Conservation (phyloP, 1,284 basidiomycete species). For the Rhodofomes roseus region DNA sequence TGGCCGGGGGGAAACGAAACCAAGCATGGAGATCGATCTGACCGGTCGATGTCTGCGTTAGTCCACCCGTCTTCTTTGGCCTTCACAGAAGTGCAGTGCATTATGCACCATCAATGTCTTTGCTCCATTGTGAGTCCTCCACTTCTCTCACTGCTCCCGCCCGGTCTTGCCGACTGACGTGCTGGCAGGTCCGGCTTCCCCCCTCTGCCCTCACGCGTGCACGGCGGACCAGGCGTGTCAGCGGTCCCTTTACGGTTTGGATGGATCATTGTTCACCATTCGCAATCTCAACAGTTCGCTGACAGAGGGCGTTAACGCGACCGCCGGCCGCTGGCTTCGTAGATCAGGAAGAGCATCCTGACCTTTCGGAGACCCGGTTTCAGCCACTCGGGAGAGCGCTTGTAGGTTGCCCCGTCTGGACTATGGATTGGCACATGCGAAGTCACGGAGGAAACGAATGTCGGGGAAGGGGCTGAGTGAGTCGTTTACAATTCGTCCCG, state of each 20-base stretch:
- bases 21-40: not conserved
- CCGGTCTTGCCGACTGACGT: not conserved
- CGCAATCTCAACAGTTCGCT: not conserved
- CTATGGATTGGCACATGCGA: not conserved
- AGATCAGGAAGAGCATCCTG: not conserved
- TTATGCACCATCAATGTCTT: not conserved
- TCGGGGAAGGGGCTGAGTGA: conserved; percentile 3
- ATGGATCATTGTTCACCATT: not conserved
- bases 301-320: not conserved
- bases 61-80: too few relatives aligned
- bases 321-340: not conserved
- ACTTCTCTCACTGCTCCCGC: not conserved
- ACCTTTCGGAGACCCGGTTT: not conserved
- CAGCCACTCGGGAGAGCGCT: not conserved
- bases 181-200: not conserved
- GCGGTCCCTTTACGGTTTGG: not conserved
- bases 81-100: not conserved
- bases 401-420: not conserved
- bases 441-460: not conserved
- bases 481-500: conserved; percentile 16
- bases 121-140: not conserved
- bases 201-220: not conserved
- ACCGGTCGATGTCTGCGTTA: not conserved
- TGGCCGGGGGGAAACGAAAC: not conserved
- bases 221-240: not conserved